Base-by-base conservation (phyloP, 139 green algal genomes). In the Picocystis salinarum region DNA sequence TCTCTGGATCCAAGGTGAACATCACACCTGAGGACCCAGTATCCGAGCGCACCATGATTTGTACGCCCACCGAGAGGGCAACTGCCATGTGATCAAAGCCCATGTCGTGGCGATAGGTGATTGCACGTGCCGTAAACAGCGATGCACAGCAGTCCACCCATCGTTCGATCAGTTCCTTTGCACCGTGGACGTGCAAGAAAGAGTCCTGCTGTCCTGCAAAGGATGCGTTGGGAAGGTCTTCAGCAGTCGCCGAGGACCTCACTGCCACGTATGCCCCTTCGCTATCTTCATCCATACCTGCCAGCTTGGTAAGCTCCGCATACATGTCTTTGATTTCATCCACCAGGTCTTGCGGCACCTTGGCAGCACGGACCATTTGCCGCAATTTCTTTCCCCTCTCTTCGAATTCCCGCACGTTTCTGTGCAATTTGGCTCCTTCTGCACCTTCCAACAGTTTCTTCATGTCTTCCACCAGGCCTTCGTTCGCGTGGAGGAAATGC, bases 201-300 rank as follows among this genome's bases (percentile, higher is more conserved):
- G 33, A 50, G 12, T 56, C 48, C 26, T 56, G 48, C 48, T 56
- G 48, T 6, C 48, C 48, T 6, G 48, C 48, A 17, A 56, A 56
- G 13, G 11, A 39, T 4, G 48, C 48, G 15, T 49, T 27, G 6
- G 48, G 40, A 25, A 56, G 27, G 18, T 56, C 48, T 54, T 56
- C 48, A 28, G 48, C 48, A 5, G 48, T 56, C 17, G 48, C 48
- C 17, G 36, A 49, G 13, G 22, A 40, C 12, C 48, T 37, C 41
- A 56, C 48, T n/a, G 48, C 48, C 6, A 56, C 48, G 11, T 7
- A 34, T 18, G 46, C 23, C 27, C 17, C 9, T 17, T 51, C n/a
- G n/a, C n/a, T n/a, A n/a, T n/a, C n/a, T n/a, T n/a, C n/a, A n/a
- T n/a, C n/a, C n/a, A n/a, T n/a, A n/a, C n/a, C n/a, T 50, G 27